These are phyloP conservation scores for Camelina laxa DNA, from an alignment of 345 rosid genomes.

Conservation along the genomic window DNA sequence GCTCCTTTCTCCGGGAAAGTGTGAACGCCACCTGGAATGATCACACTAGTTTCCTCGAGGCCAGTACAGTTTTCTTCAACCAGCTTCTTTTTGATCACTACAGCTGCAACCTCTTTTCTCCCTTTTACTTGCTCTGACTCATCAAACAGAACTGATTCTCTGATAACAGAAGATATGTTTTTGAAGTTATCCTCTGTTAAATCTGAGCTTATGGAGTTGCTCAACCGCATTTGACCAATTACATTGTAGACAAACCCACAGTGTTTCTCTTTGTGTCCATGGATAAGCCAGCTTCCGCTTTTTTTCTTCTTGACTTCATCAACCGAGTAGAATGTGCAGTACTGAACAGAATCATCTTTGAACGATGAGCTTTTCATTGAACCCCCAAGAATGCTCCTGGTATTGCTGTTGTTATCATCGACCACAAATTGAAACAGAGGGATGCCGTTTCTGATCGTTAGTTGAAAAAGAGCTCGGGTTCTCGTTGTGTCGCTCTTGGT, in stretches of 20 bases:
- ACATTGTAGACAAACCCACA: slow-evolving; percentile 55
- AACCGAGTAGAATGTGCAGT: slow-evolving; percentile 68
- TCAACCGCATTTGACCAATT: slow-evolving; percentile 71
- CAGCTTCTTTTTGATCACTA: slow-evolving; percentile 32
- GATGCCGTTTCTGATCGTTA: slow-evolving; percentile 64
- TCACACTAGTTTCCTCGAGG: slow-evolving; percentile 43
- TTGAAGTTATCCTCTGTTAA: slow-evolving; percentile 39
- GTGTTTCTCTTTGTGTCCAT: slow-evolving; percentile 63
- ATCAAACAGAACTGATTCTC: slow-evolving; percentile 70
- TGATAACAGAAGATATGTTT: slow-evolving; percentile 33
- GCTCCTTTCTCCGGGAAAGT: slow-evolving; percentile 68
- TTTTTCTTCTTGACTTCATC: slow-evolving; percentile 67
- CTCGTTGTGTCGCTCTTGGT: slow-evolving; percentile 28
- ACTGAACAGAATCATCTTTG: slow-evolving; percentile 55
- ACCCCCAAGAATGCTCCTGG: slow-evolving; percentile 62
- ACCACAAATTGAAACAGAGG: slow-evolving; percentile 72
- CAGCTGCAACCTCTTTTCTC: slow-evolving; percentile 41
- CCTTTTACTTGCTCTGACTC: slow-evolving; percentile 53
- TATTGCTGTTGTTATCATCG: slow-evolving; percentile 42
- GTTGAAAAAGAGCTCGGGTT: slow-evolving; percentile 66
- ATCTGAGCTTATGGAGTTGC: slow-evolving; percentile 43
- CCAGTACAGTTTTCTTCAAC: background rate
- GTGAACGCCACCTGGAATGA: slow-evolving; percentile 82
- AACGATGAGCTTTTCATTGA: slow-evolving; percentile 51
- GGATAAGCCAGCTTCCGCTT: slow-evolving; percentile 72